These are phyloP conservation scores for Protomyces gravidus DNA, from an alignment of 1,139 yeast species.

Conservation along the genomic window DNA sequence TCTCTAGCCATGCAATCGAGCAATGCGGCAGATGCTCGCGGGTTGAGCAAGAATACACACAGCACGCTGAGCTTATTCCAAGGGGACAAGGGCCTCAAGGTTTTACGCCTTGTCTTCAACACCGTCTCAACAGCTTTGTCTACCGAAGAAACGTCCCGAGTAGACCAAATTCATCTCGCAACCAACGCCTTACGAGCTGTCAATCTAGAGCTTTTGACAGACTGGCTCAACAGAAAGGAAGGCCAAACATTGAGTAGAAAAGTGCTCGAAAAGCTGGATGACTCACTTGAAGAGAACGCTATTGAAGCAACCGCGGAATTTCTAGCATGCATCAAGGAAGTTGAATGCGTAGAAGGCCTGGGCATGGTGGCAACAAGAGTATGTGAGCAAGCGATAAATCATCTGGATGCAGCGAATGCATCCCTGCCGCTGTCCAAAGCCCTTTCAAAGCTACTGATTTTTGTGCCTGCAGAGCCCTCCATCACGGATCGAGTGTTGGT, in stretches of 20 bases:
- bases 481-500: not conserved
- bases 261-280: conserved; percentile 1
- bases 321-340: not conserved
- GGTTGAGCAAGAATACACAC: not conserved
- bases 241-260: not conserved
- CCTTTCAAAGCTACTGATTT: not conserved
- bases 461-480: not conserved
- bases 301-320: not conserved
- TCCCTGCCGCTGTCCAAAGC: not conserved
- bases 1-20: not conserved
- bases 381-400: not conserved
- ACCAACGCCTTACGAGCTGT: conserved; percentile 1
- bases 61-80: not conserved
- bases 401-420: not conserved
- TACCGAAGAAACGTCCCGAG: not conserved
- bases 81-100: conserved; percentile 20
- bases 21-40: not conserved
- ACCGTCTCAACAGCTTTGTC: conserved; percentile 3
- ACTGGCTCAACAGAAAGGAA: conserved; percentile 15
- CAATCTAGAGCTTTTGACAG: not conserved
- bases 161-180: not conserved
- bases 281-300: not conserved
- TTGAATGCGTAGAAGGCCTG: not conserved
- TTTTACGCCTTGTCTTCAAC: conserved; percentile 13
- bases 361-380: not conserved